A percentile compares a stretch with the other conserved stretches of the same genome.
phyloP scores from a whole-genome alignment of 2,329 filamentous ascomycete genomes.

The Dryadomyces quercivorus region DNA sequence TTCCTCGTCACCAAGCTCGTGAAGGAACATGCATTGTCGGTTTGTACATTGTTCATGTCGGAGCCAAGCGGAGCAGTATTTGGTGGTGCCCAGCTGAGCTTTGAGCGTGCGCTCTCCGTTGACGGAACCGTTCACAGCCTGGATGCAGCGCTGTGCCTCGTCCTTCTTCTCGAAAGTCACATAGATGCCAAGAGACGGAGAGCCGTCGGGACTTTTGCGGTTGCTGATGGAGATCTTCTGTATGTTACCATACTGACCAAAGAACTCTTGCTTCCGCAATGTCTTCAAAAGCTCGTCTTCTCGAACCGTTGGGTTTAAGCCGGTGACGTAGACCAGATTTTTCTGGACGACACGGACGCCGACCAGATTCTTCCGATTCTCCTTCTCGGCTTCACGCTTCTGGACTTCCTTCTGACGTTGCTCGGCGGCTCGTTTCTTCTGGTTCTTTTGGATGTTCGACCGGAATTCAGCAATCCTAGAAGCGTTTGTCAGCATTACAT shows the following conservation, averaged over 20 bases:
- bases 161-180: slow-evolving; percentile 93
- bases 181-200: slow-evolving; percentile 89
- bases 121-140: slow-evolving; percentile 79
- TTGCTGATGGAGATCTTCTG: slow-evolving; percentile 99
- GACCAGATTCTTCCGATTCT: slow-evolving; percentile 90
- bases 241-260: slow-evolving; percentile 96
- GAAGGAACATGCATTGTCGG: slow-evolving; percentile 93
- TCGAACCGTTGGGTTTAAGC: slow-evolving; percentile 78
- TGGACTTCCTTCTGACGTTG: slow-evolving; percentile 88
- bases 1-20: slow-evolving; percentile 95
- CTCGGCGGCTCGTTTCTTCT: slow-evolving; percentile 77
- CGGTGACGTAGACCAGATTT: slow-evolving; percentile 96
- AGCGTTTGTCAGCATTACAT: background rate
- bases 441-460: slow-evolving; percentile 73
- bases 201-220: slow-evolving; percentile 63
- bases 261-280: slow-evolving; percentile 81
- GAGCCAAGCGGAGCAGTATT: slow-evolving; percentile 95
- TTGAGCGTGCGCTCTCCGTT: slow-evolving; percentile 81
- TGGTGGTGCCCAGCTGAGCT: slow-evolving; percentile 77
- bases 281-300: slow-evolving; percentile 90
- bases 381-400: slow-evolving; percentile 89
- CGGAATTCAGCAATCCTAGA: slow-evolving; percentile 60
- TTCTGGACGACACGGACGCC: slow-evolving; percentile 95
- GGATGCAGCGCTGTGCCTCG: slow-evolving; percentile 81
- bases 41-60: slow-evolving; percentile 92